Evolutionary conservation across 768 basidiomycete genomes (phyloP), one percentile per base, ranked within the genome.

Genomic region (Termitomyces sp.): DNA sequence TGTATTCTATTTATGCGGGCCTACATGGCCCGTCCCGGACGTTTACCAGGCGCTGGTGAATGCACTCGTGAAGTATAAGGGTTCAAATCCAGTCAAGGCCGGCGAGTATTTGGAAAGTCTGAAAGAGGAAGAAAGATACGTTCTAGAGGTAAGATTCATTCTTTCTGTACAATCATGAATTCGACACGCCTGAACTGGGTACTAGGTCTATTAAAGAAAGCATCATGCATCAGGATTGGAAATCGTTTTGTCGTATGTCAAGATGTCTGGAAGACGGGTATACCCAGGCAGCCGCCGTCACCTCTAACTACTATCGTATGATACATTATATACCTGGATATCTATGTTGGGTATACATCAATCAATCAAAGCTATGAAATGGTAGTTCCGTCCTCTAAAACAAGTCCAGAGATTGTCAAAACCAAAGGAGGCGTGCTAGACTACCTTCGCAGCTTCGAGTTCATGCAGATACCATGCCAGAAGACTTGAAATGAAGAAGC

Each of bases 11-110:
- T 78, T 99, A 44, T 98, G 97, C 69, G 96, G 96, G 27, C 97
- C 96, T 37, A 98, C 96, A 27, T 97, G 95, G 96, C 97, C 97
- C n/a, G 96, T 98, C 21, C 94, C 97, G 1, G 97, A 98, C 66
- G 94, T 99, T 5, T 96, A 91, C 65, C 89, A 96, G 71, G 91
- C 97, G 0, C 78, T 99, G 48, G 87, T 95, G 21, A 84, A 84
- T 19, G 89, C 93, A 2, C 74, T 98, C 59, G 80, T 80, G 27
- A 83, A 85, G 67, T 85, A 86, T 65, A 84, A 86, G 58, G 85
- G 85, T 16, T 75, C 82, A 67, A 79, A 83, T 12, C 73, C 77
- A 44, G 78, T 81, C 54, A 68, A 76, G 37, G 97, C 96, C 2
- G 91, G 87, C 39, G 82, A 81, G 52, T 94, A 86, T 69, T 74